These are phyloP conservation scores for Lactarius hatsudake DNA, from an alignment of 768 basidiomycete species.

Conservation along the genomic window DNA sequence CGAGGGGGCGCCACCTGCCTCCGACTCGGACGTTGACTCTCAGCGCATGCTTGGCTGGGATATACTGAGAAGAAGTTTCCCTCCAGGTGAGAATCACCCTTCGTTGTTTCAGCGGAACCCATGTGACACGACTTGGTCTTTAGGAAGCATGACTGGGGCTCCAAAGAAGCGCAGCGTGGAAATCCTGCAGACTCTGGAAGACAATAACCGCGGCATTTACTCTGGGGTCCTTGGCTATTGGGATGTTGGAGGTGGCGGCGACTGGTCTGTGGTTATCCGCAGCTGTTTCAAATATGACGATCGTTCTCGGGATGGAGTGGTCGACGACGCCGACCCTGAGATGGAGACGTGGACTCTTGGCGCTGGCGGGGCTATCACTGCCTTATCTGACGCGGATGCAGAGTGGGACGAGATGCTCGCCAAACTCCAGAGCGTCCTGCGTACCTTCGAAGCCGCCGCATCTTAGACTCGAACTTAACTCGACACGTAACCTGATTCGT, in stretches of 20 bases:
- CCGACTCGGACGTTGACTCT: slow-evolving; percentile 32
- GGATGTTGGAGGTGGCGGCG: slow-evolving; percentile 82
- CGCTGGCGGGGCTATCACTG: slow-evolving; percentile 96
- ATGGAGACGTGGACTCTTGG: slow-evolving; percentile 74
- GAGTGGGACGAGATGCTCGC: slow-evolving; percentile 95
- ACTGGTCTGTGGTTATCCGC: slow-evolving; percentile 93
- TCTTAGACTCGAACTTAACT: background rate
- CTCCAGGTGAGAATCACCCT: slow-evolving; percentile 60
- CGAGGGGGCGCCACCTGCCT: slow-evolving; percentile 50
- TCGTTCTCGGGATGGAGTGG: slow-evolving; percentile 15
- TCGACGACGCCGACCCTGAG: slow-evolving; percentile 17
- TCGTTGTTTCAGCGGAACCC: slow-evolving; percentile 1
- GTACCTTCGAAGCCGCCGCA: slow-evolving; percentile 49
- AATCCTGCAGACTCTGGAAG: slow-evolving; percentile 79
- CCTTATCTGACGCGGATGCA: slow-evolving; percentile 75
- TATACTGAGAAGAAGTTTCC: slow-evolving; percentile 72
- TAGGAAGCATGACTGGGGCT: slow-evolving; percentile 97
- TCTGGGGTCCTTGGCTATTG: slow-evolving; percentile 94
- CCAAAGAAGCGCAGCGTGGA: slow-evolving; percentile 94
- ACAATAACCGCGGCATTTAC: slow-evolving; percentile 70
- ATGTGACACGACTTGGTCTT: background rate
- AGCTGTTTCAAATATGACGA: slow-evolving; percentile 80
- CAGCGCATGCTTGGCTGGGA: slow-evolving; percentile 70
- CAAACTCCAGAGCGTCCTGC: slow-evolving; percentile 79
- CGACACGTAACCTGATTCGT: background rate